phyloP scores from a whole-genome alignment of 495 filamentous ascomycete species.

The Tetracladium setigerum region DNA sequence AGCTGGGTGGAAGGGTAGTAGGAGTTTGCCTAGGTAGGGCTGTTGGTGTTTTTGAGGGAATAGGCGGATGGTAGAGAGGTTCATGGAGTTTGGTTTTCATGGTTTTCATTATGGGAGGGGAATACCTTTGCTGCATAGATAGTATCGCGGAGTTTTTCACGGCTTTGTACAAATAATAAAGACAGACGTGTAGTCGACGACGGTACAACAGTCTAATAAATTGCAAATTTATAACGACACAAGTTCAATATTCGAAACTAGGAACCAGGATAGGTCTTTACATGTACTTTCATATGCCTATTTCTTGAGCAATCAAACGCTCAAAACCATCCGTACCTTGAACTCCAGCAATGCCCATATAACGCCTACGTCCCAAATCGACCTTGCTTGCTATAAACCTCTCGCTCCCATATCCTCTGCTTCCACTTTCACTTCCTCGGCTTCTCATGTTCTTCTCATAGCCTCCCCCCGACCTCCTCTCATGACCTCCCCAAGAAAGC shows the following conservation, averaged over 20 bases:
- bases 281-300: too few relatives aligned
- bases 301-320: conserved; percentile 4
- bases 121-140: background rate
- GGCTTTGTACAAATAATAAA: too few relatives aligned
- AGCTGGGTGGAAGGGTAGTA: conserved; percentile 17
- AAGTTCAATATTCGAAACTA: too few relatives aligned
- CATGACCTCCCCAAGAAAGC: conserved; percentile 35
- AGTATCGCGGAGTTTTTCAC: too few relatives aligned
- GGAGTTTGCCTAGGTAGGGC: conserved; percentile 39
- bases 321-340: background rate
- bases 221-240: too few relatives aligned
- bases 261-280: too few relatives aligned
- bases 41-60: background rate
- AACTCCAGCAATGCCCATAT: conserved; percentile 12
- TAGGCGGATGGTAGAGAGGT: conserved; percentile 1
- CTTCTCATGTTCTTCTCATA: background rate
- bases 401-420: too few relatives aligned
- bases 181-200: too few relatives aligned
- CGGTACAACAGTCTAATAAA: too few relatives aligned
- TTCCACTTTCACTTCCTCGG: background rate
- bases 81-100: conserved; percentile 1
- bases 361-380: background rate
- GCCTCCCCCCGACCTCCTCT: background rate
- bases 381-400: too few relatives aligned
- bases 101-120: background rate